Base-by-base conservation (phyloP, 78 protist genomes). In the Dictyostelium purpureum region DNA sequence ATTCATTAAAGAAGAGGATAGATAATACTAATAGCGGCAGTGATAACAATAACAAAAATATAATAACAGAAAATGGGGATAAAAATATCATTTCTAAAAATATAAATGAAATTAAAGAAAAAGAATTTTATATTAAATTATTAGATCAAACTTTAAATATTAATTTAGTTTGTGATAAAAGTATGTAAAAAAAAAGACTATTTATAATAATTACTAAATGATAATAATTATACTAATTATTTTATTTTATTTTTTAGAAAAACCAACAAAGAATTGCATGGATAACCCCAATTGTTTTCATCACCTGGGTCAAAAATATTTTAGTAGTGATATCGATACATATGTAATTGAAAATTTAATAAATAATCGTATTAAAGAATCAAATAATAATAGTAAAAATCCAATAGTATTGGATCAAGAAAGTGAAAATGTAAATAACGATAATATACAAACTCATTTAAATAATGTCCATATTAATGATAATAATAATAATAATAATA, bases 211-310 rank as follows among this genome's bases (percentile, higher is more conserved):
- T 21, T 71, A 45, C 12, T 47, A 16, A 31, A 6, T 63, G 16
- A n/a, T n/a, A n/a, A n/a, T 6, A 40, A 14, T 40, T 35, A 7
- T 33, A 10, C 38, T 40, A 4, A 33, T 10, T 69, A 18, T 52
- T 21, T 52, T 52, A 7, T 57, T 26, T n/a, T 37, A 49, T 28
- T 49, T 5, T 28, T 28, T 57, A 83, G 90, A 76, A 28, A 71
- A 51, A 83, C 40, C 19, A 56, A 37, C 47, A 26, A 73, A 42
- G 9, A 83, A 83, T 57, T 83, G 90, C 33, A 42, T 7, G 24
- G 81, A 83, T 31, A 83, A 52, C 38, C 90, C 90, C 28, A 57
- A 83, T 59, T 83, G 90, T 28, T 57, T 71, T 6, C 81, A 83
- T 59, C 57, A 83, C 28, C 45, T 83, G 21, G 90, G 90, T 33